A percentile compares a stretch with the other conserved stretches of the same genome.
Evolutionary conservation across 2,329 filamentous ascomycete genomes (phyloP).

Genomic region (Penicillium aurantiogriseum): DNA sequence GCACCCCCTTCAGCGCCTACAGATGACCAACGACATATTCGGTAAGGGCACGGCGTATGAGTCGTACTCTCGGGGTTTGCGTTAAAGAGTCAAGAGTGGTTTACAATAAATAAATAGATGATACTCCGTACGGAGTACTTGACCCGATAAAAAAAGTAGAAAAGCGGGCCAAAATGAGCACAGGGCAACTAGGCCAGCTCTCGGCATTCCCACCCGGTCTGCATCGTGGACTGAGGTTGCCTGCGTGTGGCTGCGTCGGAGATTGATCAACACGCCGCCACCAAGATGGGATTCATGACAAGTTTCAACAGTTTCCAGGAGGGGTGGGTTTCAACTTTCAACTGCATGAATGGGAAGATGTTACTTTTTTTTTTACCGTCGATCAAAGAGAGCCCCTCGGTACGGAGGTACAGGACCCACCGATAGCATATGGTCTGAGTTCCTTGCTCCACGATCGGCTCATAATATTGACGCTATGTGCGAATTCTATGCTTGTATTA

Average conservation of each 20-base stretch:
- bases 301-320: slow-evolving; percentile 1
- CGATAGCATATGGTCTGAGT: slow-evolving; percentile 12
- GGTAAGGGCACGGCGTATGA: slow-evolving; percentile 5
- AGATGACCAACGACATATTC: slow-evolving; percentile 10
- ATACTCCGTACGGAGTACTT: background rate
- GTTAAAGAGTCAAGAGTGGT: background rate
- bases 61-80: background rate
- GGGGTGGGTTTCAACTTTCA: slow-evolving; percentile 2
- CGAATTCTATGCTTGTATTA: background rate
- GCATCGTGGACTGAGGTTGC: slow-evolving; percentile 17
- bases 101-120: background rate
- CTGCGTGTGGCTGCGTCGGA: slow-evolving; percentile 18
- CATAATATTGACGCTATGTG: slow-evolving; percentile 3
- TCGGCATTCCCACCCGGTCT: slow-evolving; percentile 26
- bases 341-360: slow-evolving; percentile 12
- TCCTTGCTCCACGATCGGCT: slow-evolving; percentile 14
- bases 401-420: slow-evolving; percentile 5
- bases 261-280: slow-evolving; percentile 17
- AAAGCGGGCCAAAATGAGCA: slow-evolving; percentile 23
- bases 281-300: slow-evolving; percentile 3
- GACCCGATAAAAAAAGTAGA: background rate
- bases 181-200: slow-evolving; percentile 18
- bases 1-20: slow-evolving; percentile 13
- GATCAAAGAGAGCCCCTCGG: slow-evolving; percentile 14
- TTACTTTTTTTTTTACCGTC: slow-evolving; percentile 8